These are phyloP conservation scores for Torulaspora maleeae DNA, from an alignment of 805 yeast genomes.

Conservation along the genomic window DNA sequence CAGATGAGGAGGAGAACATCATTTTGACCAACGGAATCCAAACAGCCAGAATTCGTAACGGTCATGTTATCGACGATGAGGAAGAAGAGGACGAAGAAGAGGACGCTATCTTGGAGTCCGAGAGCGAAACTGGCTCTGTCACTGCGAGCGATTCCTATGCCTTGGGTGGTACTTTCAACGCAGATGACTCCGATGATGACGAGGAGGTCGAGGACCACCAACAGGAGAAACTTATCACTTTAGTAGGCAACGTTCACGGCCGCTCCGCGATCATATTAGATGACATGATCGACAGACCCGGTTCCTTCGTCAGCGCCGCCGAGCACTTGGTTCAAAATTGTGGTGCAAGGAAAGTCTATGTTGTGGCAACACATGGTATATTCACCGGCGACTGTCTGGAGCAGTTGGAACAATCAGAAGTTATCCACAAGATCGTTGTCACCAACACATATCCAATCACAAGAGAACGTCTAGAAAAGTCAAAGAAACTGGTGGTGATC, in stretches of 20 bases:
- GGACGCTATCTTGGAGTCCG: slow-evolving; percentile 32
- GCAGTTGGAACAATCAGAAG: slow-evolving; percentile 67
- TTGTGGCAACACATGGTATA: slow-evolving; percentile 94
- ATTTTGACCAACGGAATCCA: slow-evolving; percentile 76
- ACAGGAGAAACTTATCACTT: slow-evolving; percentile 81
- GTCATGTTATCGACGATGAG: slow-evolving; percentile 93
- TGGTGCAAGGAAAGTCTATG: slow-evolving; percentile 87
- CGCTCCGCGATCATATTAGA: slow-evolving; percentile 92
- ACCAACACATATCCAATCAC: slow-evolving; percentile 94
- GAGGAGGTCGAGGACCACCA: slow-evolving; percentile 43
- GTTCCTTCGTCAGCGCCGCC: slow-evolving; percentile 93
- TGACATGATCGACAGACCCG: slow-evolving; percentile 96
- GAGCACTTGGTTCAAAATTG: slow-evolving; percentile 94
- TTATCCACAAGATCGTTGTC: slow-evolving; percentile 87
- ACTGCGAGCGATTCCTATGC: slow-evolving; percentile 45
- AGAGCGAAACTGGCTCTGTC: slow-evolving; percentile 24
- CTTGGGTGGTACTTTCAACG: slow-evolving; percentile 77
- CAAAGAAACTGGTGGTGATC: slow-evolving; percentile 73
- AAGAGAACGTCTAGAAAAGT: slow-evolving; percentile 50
- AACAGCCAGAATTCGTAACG: slow-evolving; percentile 93
- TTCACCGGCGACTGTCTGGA: slow-evolving; percentile 86
- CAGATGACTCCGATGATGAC: slow-evolving; percentile 76
- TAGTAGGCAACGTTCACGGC: slow-evolving; percentile 92
- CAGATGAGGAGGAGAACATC: slow-evolving; percentile 60
- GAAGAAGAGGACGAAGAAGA: slow-evolving; percentile 37